Evolutionary conservation across 2,329 filamentous ascomycete genomes (phyloP).

Genomic region (Aureobasidium sp.): DNA sequence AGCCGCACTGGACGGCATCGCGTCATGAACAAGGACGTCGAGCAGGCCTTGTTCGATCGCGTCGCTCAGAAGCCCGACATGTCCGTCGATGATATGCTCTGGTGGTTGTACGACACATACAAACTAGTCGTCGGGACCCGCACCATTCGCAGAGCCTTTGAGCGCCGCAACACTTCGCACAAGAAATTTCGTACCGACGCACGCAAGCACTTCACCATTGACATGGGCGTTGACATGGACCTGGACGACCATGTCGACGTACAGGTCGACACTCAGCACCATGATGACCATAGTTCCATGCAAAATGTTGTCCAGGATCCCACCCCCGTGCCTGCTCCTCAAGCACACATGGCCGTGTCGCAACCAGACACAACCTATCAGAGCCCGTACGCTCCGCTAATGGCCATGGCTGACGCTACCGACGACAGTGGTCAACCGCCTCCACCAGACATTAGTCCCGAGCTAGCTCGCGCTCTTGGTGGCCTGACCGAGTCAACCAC

Average conservation of each 20-base stretch:
- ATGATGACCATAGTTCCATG: constrained; percentile 11
- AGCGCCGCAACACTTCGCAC: constrained; percentile 23
- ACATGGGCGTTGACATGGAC: neutral
- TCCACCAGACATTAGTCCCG: constrained; percentile 18
- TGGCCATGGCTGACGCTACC: constrained; percentile 21
- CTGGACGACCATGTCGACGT: neutral
- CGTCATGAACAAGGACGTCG: constrained; percentile 30
- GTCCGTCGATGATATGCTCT: constrained; percentile 33
- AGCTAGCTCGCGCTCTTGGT: constrained; percentile 15
- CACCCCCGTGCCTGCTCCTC: neutral
- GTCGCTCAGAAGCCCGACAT: constrained; percentile 29
- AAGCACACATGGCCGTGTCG: neutral
- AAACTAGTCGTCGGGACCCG: constrained; percentile 32
- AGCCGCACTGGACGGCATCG: constrained; percentile 30
- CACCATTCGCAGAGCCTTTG: constrained; percentile 32
- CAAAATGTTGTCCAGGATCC: constrained; percentile 18
- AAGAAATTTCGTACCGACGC: constrained; percentile 23
- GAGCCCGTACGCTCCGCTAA: constrained; percentile 28
- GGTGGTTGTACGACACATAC: constrained; percentile 33
- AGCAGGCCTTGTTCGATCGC: constrained; percentile 31
- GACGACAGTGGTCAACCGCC: constrained; percentile 17
- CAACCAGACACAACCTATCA: constrained; percentile 23
- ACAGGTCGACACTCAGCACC: neutral
- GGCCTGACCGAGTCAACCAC: neutral
- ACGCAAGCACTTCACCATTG: constrained; percentile 19